Percentiles rank a stretch among this genome's conserved stretches.
Conservation (phyloP, 176 grass and related monocot genomes). For the Calamus simplicifolius region DNA sequence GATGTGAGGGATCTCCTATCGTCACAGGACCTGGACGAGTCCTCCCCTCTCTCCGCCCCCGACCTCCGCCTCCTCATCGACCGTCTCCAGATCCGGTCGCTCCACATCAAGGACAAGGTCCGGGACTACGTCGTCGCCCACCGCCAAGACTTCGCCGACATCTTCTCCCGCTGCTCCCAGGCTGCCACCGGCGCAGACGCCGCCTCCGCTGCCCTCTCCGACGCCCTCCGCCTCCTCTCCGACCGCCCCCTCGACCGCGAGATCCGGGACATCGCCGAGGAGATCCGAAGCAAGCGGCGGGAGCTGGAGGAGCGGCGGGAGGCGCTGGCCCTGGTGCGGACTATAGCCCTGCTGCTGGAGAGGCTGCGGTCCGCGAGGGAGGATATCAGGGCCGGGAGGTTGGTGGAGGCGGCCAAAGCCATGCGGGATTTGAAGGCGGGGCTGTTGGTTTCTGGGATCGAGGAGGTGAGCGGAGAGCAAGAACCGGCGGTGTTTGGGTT, state of each 20-base stretch:
- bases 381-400: slow-evolving; percentile 33
- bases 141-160: slow-evolving; percentile 44
- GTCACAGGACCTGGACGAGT: slow-evolving; percentile 56
- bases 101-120: slow-evolving; percentile 59
- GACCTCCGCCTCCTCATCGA: slow-evolving; percentile 92
- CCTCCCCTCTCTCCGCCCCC: slow-evolving; percentile 72
- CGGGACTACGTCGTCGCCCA: slow-evolving; percentile 60
- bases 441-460: slow-evolving; percentile 16
- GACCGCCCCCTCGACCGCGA: slow-evolving; percentile 58
- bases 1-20: slow-evolving; percentile 87
- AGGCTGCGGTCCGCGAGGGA: slow-evolving; percentile 46
- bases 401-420: slow-evolving; percentile 35
- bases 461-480: slow-evolving; percentile 1
- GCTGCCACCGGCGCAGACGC: slow-evolving; percentile 28
- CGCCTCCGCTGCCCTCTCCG: slow-evolving; percentile 29
- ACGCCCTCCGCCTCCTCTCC: slow-evolving; percentile 53
- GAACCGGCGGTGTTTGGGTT: slow-evolving; percentile 61
- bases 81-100: slow-evolving; percentile 74
- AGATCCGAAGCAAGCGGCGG: slow-evolving; percentile 37
- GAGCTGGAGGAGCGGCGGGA: slow-evolving; percentile 69
- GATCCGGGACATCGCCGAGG: slow-evolving; percentile 48
- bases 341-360: slow-evolving; percentile 35
- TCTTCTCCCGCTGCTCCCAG: slow-evolving; percentile 37
- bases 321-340: slow-evolving; percentile 43
- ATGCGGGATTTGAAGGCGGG: slow-evolving; percentile 41